phyloP scores from a whole-genome alignment of 148 eudicot species.

The Cornus florida region DNA sequence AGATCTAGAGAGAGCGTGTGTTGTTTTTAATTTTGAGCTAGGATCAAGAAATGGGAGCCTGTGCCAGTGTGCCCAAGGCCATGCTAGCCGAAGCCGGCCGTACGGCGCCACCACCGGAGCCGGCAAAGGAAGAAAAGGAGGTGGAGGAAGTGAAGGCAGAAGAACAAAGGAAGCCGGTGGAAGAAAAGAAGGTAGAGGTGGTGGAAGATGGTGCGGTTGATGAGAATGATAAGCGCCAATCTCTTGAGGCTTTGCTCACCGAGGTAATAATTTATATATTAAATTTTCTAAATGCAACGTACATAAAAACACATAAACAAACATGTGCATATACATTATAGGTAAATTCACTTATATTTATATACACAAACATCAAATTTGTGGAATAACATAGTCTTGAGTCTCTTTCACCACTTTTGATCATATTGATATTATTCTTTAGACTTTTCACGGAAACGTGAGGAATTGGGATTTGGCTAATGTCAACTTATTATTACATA shows the following conservation, averaged over 20 bases:
- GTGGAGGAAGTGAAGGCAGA: constrained; percentile 8
- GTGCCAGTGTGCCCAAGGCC: constrained; percentile 23
- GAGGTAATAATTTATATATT: not conserved
- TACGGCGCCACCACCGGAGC: constrained; percentile 18
- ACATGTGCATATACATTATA: too few species aligned
- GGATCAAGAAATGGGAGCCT: constrained; percentile 23
- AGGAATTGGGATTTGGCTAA: too few species aligned
- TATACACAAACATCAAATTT: too few species aligned
- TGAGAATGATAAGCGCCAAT: not conserved
- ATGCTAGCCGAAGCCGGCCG: constrained; percentile 7
- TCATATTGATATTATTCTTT: too few species aligned
- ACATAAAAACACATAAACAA: not conserved
- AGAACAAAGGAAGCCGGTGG: not conserved
- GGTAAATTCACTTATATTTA: too few species aligned
- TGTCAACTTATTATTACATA: too few species aligned
- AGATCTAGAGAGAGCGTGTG: too few species aligned
- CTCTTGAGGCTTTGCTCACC: not conserved
- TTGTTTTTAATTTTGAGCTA: too few species aligned
- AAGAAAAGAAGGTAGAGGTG: not conserved
- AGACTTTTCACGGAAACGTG: too few species aligned
- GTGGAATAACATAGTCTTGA: too few species aligned
- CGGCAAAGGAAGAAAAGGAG: constrained; percentile 14
- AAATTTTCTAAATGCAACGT: not conserved
- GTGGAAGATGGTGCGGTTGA: not conserved
- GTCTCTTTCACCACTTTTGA: too few species aligned